Percentiles rank a stretch among this genome's conserved stretches.
These are phyloP conservation scores for Neurospora sp. DNA, from an alignment of 495 filamentous ascomycete species.

Conservation along the genomic window DNA sequence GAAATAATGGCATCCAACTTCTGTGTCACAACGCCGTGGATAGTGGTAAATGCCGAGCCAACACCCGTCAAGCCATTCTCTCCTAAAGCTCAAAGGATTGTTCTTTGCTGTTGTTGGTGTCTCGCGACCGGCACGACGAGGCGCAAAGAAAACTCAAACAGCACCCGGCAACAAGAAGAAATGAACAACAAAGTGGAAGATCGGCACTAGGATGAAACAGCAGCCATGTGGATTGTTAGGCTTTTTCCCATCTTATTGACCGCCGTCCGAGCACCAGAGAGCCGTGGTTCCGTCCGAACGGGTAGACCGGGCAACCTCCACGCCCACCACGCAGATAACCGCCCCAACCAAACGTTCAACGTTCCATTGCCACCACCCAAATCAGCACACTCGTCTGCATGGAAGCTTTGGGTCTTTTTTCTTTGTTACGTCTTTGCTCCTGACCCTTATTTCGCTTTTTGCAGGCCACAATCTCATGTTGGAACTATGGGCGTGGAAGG, in stretches of 20 bases:
- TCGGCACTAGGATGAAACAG: not conserved
- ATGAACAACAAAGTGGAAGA: not conserved
- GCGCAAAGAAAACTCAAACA: not conserved
- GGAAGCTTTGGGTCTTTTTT: not conserved
- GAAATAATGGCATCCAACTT: not conserved
- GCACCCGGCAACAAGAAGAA: not conserved
- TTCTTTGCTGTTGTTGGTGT: not conserved
- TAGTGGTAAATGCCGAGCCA: not conserved
- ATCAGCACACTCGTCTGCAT: not conserved
- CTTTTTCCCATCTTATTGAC: not conserved
- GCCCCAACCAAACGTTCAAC: not conserved
- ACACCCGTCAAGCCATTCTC: not conserved
- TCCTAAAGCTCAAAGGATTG: not conserved
- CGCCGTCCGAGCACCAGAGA: not conserved
- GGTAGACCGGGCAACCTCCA: not conserved
- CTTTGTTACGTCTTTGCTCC: not conserved
- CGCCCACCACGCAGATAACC: not conserved
- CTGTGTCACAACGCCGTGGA: not conserved
- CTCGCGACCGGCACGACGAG: not conserved
- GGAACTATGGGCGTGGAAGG: conserved; percentile 2
- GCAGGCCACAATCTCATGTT: not conserved
- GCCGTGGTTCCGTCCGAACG: not conserved
- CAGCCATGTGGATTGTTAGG: not conserved
- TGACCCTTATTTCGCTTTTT: not conserved
- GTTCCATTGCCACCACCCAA: not conserved